phyloP scores from a whole-genome alignment of 148 eudicot species.

The Talinum fruticosum region DNA sequence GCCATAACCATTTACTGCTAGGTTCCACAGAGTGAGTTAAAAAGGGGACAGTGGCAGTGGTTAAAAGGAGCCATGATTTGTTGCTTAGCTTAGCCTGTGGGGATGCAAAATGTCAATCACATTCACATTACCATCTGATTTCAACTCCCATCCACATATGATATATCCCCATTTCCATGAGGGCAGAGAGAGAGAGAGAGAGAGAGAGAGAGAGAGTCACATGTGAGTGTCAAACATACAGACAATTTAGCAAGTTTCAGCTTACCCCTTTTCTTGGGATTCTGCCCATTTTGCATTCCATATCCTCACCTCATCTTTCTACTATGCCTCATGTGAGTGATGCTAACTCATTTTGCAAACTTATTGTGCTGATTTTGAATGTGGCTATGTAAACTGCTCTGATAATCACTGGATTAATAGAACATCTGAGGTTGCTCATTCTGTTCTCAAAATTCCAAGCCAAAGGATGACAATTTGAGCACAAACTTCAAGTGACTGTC shows the following conservation, averaged over 20 bases:
- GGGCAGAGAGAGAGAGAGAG: too few relatives aligned
- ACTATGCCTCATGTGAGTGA: neutral
- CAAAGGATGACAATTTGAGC: neutral
- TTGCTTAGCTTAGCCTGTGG: conserved; percentile 11
- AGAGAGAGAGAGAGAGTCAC: conserved; percentile 26
- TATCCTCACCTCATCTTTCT: too few relatives aligned
- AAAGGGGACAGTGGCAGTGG: neutral
- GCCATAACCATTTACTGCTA: neutral
- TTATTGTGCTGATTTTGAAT: neutral
- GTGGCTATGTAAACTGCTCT: neutral
- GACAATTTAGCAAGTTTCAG: conserved; percentile 17
- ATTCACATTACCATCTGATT: neutral
- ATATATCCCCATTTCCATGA: conserved; percentile 11
- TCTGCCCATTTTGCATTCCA: neutral
- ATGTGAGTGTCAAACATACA: conserved; percentile 11
- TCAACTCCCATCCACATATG: conserved; percentile 1
- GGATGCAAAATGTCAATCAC: neutral
- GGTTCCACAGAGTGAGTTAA: neutral
- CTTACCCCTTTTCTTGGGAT: conserved; percentile 8
- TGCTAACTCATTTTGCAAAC: neutral
- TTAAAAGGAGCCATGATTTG: neutral
- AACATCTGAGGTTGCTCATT: neutral
- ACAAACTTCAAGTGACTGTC: neutral
- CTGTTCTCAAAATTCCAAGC: neutral
- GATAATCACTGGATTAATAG: neutral